A percentile compares a stretch with the other conserved stretches of the same genome.
These are phyloP conservation scores for Sanghuangporus sanghuang DNA, from an alignment of 1,284 basidiomycete species.

Conservation along the genomic window DNA sequence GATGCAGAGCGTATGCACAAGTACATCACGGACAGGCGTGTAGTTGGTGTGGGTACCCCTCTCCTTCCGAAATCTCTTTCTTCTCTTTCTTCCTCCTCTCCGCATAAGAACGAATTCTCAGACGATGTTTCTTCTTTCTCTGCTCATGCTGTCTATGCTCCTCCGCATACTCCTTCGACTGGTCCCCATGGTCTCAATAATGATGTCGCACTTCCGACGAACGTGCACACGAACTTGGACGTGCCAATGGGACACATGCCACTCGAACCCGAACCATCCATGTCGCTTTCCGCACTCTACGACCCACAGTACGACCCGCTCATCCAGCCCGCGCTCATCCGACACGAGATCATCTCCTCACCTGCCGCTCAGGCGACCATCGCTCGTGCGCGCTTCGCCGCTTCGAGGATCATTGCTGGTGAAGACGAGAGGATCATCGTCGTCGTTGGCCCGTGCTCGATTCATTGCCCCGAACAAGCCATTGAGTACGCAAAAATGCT, in stretches of 20 bases:
- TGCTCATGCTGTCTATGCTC: no score
- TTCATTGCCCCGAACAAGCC: slow-evolving; percentile 87
- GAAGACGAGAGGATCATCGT: slow-evolving; percentile 84
- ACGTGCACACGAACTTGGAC: no score
- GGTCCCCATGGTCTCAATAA: no score
- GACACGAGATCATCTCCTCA: slow-evolving; percentile 74
- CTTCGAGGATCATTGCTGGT: slow-evolving; percentile 77
- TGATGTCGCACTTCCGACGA: no score
- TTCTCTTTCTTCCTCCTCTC: slow-evolving; percentile 5
- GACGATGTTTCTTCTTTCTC: no score
- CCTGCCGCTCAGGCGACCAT: slow-evolving; percentile 62
- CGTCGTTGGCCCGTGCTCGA: slow-evolving; percentile 94
- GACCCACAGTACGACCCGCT: slow-evolving; percentile 83
- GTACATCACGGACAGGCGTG: slow-evolving; percentile 67
- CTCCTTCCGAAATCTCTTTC: slow-evolving; percentile 9
- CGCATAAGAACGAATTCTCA: no score
- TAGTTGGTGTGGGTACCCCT: slow-evolving; percentile 56
- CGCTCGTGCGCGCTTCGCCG: slow-evolving; percentile 70
- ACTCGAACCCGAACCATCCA: background rate
- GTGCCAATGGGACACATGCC: slow-evolving; percentile 1
- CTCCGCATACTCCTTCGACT: no score
- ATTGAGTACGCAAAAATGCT: slow-evolving; percentile 84
- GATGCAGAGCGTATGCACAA: slow-evolving; percentile 57
- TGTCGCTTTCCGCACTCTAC: background rate
- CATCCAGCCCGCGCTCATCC: slow-evolving; percentile 84